phyloP scores from a whole-genome alignment of 495 filamentous ascomycete species.

The Penicillium egyptiacum region DNA sequence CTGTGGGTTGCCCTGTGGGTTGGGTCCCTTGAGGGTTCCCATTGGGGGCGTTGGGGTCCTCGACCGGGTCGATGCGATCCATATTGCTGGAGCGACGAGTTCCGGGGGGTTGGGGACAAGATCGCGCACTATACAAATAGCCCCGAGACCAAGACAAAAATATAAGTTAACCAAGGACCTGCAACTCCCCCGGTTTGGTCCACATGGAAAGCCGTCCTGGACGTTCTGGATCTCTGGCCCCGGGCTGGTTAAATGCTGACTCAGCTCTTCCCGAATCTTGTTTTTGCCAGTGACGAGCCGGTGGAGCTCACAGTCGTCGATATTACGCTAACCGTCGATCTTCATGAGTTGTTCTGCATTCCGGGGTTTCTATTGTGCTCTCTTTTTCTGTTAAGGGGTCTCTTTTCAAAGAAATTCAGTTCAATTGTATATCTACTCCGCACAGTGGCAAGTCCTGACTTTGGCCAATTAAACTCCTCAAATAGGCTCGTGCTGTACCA shows the following conservation, averaged over 20 bases:
- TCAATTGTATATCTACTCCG: background rate
- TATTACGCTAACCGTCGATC: conserved; percentile 11
- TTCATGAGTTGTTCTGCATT: background rate
- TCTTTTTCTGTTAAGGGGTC: background rate
- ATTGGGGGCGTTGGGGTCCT: conserved; percentile 18
- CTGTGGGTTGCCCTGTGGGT: conserved; percentile 13
- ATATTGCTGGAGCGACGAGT: conserved; percentile 20
- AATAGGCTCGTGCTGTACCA: background rate
- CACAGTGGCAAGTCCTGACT: background rate
- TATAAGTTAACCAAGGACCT: background rate
- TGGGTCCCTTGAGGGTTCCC: conserved; percentile 14
- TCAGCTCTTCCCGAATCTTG: conserved; percentile 11
- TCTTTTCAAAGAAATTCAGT: background rate
- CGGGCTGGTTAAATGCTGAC: background rate
- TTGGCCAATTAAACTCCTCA: background rate
- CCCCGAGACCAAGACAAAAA: background rate
- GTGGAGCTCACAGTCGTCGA: conserved; percentile 7
- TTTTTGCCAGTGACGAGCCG: conserved; percentile 6
- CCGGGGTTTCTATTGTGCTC: background rate
- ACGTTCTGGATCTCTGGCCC: conserved; percentile 1
- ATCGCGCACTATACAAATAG: background rate
- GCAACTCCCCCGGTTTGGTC: background rate
- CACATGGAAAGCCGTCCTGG: background rate
- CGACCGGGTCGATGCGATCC: conserved; percentile 47
- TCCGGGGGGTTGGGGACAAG: background rate